Evolutionary conservation across 208 protist species (phyloP).

Genomic region (Lotmaria passim): DNA sequence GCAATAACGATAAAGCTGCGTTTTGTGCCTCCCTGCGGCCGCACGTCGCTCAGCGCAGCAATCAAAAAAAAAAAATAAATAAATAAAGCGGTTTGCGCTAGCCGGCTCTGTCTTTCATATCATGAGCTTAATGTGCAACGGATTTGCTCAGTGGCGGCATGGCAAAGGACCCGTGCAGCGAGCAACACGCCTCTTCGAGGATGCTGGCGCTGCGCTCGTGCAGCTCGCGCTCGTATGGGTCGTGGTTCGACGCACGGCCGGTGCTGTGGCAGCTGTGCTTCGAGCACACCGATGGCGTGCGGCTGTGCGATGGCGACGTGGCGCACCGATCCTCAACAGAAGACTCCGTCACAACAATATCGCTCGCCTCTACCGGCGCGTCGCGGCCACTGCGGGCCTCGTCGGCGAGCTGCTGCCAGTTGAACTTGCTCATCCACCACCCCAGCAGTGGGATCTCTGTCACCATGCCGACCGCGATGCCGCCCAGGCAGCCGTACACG

Average conservation of each 20-base stretch:
- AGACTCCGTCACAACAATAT: constrained; percentile 25
- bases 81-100: neutral
- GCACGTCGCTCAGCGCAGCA: too few species aligned
- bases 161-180: constrained; percentile 29
- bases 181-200: constrained; percentile 35
- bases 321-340: neutral
- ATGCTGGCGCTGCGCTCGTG: constrained; percentile 36
- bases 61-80: neutral
- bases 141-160: constrained; percentile 16
- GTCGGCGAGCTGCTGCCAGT: constrained; percentile 55
- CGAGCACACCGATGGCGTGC: constrained; percentile 14
- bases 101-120: too few species aligned
- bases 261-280: constrained; percentile 3
- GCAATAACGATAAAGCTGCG: too few species aligned
- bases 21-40: too few species aligned
- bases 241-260: neutral
- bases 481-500: constrained; percentile 56
- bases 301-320: constrained; percentile 12
- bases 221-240: constrained; percentile 24
- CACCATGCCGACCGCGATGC: constrained; percentile 55
- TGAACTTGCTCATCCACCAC: constrained; percentile 52
- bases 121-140: neutral
- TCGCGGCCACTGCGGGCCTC: constrained; percentile 27
- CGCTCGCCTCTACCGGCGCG: constrained; percentile 11
- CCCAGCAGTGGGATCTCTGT: constrained; percentile 62